Percentiles rank a stretch among this genome's conserved stretches.
These are phyloP conservation scores for Cladosporium sp. DNA, from an alignment of 2,329 filamentous ascomycete species.

Conservation along the genomic window DNA sequence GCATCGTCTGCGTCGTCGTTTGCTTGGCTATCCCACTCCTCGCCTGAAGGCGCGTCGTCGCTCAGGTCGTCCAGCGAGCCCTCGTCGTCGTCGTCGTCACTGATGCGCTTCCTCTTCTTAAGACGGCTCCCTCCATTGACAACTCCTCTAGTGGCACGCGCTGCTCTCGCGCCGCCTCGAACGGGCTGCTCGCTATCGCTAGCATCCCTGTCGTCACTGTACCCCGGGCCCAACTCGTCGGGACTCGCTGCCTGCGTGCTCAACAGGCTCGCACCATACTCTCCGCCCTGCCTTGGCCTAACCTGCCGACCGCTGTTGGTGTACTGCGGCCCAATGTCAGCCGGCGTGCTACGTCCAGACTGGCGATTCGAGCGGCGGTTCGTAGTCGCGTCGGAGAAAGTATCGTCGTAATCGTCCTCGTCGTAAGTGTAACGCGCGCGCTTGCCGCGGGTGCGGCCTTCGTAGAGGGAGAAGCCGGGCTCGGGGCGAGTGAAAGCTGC, in stretches of 20 bases:
- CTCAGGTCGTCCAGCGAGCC: conserved; percentile 51
- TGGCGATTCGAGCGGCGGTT: conserved; percentile 60
- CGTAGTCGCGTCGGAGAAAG: conserved; percentile 63
- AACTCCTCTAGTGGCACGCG: conserved; percentile 32
- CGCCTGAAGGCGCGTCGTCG: conserved; percentile 51
- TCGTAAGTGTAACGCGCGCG: conserved; percentile 95
- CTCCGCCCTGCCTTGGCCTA: conserved; percentile 55
- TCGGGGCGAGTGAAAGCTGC: conserved; percentile 83
- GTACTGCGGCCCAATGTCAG: conserved; percentile 59
- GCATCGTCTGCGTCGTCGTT: conserved; percentile 9
- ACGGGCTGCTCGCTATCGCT: conserved; percentile 41
- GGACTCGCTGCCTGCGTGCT: conserved; percentile 45
- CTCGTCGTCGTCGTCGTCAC: conserved; percentile 50
- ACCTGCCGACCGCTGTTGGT: conserved; percentile 88
- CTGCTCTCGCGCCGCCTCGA: conserved; percentile 36
- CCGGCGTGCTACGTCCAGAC: conserved; percentile 61
- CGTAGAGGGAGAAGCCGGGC: conserved; percentile 85
- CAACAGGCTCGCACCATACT: conserved; percentile 58
- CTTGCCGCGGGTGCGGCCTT: conserved; percentile 92
- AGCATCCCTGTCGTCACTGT: conserved; percentile 27
- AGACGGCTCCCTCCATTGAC: conserved; percentile 22
- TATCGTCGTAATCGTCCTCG: conserved; percentile 71
- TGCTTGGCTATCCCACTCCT: conserved; percentile 47
- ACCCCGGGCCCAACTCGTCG: conserved; percentile 27
- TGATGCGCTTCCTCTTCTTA: conserved; percentile 42